Conservation (phyloP, 768 basidiomycete species). For the Boletus fagicola region DNA sequence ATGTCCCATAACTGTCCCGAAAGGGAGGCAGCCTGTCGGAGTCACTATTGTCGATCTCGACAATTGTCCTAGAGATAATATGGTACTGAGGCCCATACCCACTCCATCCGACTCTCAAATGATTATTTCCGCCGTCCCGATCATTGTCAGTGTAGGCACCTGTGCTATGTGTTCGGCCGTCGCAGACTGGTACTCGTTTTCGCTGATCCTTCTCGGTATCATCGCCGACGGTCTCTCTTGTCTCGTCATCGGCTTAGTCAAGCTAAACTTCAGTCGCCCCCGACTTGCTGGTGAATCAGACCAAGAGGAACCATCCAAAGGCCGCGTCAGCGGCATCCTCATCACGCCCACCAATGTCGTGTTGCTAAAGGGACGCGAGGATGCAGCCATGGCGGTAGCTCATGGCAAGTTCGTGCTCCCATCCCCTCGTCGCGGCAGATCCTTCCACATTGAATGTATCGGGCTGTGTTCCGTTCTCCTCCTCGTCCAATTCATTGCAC, state of each 20-base stretch:
- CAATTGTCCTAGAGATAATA: background rate
- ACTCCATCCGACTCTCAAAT: background rate
- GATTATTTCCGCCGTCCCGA: slow-evolving; percentile 4
- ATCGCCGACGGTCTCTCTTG: slow-evolving; percentile 30
- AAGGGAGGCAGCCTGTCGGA: slow-evolving; percentile 4
- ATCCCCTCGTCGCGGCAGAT: background rate
- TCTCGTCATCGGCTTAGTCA: slow-evolving; percentile 24
- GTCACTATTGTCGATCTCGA: slow-evolving; percentile 4
- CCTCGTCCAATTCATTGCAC: slow-evolving; percentile 29
- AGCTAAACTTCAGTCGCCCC: slow-evolving; percentile 9
- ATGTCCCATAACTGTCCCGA: background rate
- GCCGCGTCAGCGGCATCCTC: slow-evolving; percentile 6
- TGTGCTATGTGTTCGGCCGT: slow-evolving; percentile 8
- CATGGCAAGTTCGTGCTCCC: slow-evolving; percentile 6
- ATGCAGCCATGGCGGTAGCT: slow-evolving; percentile 12
- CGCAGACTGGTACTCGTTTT: slow-evolving; percentile 31
- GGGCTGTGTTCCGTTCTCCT: slow-evolving; percentile 29
- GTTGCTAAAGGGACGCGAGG: slow-evolving; percentile 10
- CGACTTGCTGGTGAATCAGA: background rate
- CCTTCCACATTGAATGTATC: slow-evolving; percentile 10
- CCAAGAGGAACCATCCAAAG: background rate
- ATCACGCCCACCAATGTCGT: slow-evolving; percentile 4
- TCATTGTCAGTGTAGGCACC: background rate
- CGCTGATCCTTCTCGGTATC: slow-evolving; percentile 31
- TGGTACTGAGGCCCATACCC: background rate